These are phyloP conservation scores for Penicillium sp. DNA, from an alignment of 2,329 filamentous ascomycete species.

Conservation along the genomic window DNA sequence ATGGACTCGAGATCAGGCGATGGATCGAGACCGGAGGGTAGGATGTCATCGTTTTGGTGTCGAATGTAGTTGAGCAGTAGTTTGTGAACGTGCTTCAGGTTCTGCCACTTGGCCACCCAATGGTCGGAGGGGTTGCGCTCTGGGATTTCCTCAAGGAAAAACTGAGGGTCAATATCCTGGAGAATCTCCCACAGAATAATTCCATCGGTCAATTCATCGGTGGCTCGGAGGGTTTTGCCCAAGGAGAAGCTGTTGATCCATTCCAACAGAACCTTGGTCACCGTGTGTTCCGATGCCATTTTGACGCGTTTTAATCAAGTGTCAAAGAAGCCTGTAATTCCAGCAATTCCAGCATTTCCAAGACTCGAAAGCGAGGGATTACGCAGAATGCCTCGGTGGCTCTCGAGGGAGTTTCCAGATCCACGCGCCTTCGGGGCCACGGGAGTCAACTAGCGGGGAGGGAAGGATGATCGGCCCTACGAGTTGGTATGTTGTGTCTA, in stretches of 20 bases:
- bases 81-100: constrained; percentile 50
- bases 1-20: constrained; percentile 48
- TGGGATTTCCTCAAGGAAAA: constrained; percentile 49
- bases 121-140: constrained; percentile 45
- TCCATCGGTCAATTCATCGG: constrained; percentile 46
- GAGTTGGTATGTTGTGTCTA: neutral
- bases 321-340: neutral
- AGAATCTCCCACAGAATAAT: constrained; percentile 49
- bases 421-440: constrained; percentile 23
- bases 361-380: constrained; percentile 3
- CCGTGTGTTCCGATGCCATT: constrained; percentile 47
- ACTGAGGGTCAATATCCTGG: constrained; percentile 49
- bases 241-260: constrained; percentile 49
- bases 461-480: constrained; percentile 14
- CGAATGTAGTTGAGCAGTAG: constrained; percentile 46
- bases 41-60: constrained; percentile 44
- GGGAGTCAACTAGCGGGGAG: constrained; percentile 17
- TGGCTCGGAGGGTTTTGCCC: constrained; percentile 42
- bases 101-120: constrained; percentile 50
- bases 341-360: constrained; percentile 19
- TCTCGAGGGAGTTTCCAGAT: constrained; percentile 20
- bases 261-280: constrained; percentile 47
- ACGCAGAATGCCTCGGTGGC: neutral
- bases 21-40: constrained; percentile 43
- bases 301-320: constrained; percentile 15